phyloP scores from a whole-genome alignment of 1,284 basidiomycete species.

The Boletus smithii region DNA sequence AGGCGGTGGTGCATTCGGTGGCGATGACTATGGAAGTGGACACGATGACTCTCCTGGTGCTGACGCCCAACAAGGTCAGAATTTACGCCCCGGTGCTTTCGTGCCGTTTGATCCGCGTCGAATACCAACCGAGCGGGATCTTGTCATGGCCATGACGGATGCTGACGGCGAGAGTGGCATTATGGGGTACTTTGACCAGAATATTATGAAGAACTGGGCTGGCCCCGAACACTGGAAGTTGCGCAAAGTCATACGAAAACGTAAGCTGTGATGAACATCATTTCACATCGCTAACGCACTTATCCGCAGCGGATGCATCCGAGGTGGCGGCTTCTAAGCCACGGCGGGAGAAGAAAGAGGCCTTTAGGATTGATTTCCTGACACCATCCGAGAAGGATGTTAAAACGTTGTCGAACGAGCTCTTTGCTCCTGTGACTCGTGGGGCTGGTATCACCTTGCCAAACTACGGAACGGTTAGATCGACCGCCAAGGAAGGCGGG shows the following conservation, averaged over 20 bases:
- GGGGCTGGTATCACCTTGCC: constrained; percentile 68
- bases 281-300: constrained; percentile 6
- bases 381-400: constrained; percentile 58
- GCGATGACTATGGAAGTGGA: constrained; percentile 45
- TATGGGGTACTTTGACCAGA: constrained; percentile 94
- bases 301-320: constrained; percentile 45
- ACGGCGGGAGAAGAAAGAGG: constrained; percentile 77
- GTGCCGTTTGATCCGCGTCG: constrained; percentile 79
- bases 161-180: constrained; percentile 61
- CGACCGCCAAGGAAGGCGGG: constrained; percentile 43
- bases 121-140: constrained; percentile 67
- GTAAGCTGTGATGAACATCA: constrained; percentile 42
- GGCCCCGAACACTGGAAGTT: constrained; percentile 99
- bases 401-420: constrained; percentile 72
- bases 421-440: constrained; percentile 76
- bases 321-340: constrained; percentile 51
- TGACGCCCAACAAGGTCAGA: constrained; percentile 38
- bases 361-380: constrained; percentile 87
- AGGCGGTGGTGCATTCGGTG: constrained; percentile 42
- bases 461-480: constrained; percentile 39
- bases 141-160: constrained; percentile 83
- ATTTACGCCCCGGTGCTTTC: constrained; percentile 47
- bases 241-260: constrained; percentile 67
- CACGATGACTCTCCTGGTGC: constrained; percentile 41
- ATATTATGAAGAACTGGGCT: constrained; percentile 93